Conservation (phyloP, 768 basidiomycete species). For the Lactarius trivialis region DNA sequence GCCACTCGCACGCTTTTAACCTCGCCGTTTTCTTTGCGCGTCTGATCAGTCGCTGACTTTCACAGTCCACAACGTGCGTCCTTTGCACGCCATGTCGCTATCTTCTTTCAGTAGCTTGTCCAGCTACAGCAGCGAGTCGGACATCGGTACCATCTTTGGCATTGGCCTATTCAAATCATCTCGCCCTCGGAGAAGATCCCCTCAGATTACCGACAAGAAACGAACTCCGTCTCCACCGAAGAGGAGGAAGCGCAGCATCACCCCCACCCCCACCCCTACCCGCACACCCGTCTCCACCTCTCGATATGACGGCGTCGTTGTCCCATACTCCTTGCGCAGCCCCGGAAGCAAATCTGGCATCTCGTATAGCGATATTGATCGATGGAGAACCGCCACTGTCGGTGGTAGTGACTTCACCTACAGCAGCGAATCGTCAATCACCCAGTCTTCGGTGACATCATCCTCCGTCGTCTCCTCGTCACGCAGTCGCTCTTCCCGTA, state of each 20-base stretch:
- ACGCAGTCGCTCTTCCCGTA: constrained; percentile 8
- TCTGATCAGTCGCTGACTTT: neutral
- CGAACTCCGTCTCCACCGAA: constrained; percentile 4
- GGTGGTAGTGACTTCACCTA: constrained; percentile 17
- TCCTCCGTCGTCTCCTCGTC: constrained; percentile 14
- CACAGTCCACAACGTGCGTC: constrained; percentile 12
- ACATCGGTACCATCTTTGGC: constrained; percentile 15
- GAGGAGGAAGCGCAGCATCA: constrained; percentile 13
- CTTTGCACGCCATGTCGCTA: constrained; percentile 13
- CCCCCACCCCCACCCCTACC: constrained; percentile 18
- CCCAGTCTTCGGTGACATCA: constrained; percentile 8
- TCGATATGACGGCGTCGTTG: constrained; percentile 3
- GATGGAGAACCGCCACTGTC: constrained; percentile 8
- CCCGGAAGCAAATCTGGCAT: constrained; percentile 15
- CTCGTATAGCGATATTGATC: constrained; percentile 17
- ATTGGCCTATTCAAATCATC: constrained; percentile 9
- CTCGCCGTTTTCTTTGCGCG: neutral
- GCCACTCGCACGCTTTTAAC: neutral
- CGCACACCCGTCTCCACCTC: constrained; percentile 2
- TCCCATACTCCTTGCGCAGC: constrained; percentile 12
- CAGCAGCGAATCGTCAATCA: constrained; percentile 19
- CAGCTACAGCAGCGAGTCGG: constrained; percentile 22
- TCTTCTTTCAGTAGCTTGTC: constrained; percentile 22
- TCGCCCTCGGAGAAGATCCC: constrained; percentile 2
- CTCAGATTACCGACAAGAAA: neutral